Evolutionary conservation across 441 rosid genomes (phyloP).

Genomic region (Adansonia gregorii): DNA sequence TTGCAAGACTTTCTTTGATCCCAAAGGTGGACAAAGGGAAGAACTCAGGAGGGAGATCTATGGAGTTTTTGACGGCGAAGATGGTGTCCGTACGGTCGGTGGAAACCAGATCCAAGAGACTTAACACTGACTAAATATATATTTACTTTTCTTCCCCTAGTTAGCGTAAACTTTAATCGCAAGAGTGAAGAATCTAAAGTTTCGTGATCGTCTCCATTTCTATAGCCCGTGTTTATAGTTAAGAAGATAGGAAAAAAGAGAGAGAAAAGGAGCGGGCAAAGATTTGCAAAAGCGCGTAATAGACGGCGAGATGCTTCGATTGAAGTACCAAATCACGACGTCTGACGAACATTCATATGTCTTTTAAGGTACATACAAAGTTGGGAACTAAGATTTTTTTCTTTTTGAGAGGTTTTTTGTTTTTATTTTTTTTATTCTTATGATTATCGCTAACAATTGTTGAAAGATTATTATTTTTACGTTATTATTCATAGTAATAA

Average conservation of each 20-base stretch:
- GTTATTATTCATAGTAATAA: too few relatives aligned
- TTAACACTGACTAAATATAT: background rate
- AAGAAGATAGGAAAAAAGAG: background rate
- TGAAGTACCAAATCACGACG: background rate
- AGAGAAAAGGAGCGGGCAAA: background rate
- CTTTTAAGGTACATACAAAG: background rate
- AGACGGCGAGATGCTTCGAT: background rate
- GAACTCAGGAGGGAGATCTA: background rate
- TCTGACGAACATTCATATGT: background rate
- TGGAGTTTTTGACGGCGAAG: background rate
- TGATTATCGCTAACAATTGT: too few relatives aligned
- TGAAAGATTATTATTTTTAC: too few relatives aligned
- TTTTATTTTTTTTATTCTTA: too few relatives aligned
- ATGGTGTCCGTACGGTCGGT: background rate
- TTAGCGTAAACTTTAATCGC: background rate
- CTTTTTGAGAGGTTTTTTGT: too few relatives aligned
- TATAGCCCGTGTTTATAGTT: background rate
- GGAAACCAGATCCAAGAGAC: slow-evolving; percentile 8
- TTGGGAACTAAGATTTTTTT: too few relatives aligned
- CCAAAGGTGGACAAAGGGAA: background rate
- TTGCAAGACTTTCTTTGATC: background rate
- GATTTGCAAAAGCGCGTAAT: slow-evolving; percentile 17
- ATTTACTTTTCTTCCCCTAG: background rate
- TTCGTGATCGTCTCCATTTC: slow-evolving; percentile 8
- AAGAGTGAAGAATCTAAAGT: slow-evolving; percentile 22